Base-by-base conservation (phyloP, 176 grass and related monocot genomes). In the Paspalum notatum region DNA sequence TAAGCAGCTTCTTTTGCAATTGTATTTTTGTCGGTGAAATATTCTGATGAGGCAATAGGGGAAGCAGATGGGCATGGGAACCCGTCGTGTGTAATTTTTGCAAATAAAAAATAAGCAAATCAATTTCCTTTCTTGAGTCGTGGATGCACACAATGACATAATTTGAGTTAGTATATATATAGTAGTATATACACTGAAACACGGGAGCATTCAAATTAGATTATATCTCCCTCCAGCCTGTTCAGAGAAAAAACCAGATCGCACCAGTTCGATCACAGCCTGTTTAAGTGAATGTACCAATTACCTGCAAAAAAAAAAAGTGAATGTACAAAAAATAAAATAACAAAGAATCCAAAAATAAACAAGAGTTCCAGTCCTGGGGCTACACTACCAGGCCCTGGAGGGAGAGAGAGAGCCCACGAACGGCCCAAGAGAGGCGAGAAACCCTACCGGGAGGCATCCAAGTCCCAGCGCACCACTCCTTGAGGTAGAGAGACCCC, bases 401-500 rank as follows among this genome's bases (percentile, higher is more conserved):
- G 4, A 44, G 32, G 3, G 32, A 32, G 32, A 32, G 32, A 32
- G 32, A 32, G 1, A 81, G 87, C 50, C 83, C 87, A 72, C 0
- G 3, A 79, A 45, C 59, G 68, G 86, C 75, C 81, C 75, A 50
- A 0, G 0, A 0, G 37, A 12, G 17, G 7, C 32, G 9, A 55
- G 78, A 85, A 82, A 89, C 83, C 87, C 87, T 85, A 89, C 87
- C 62, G 45, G 40, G 40, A 32, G 50, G 37, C 44, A 2, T 59
- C 75, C 13, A 61, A 1, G 60, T 21, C 42, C 14, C 63, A 57
- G 17, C 76, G 40, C 78, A 37, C 50, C 57, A 47, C 76, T 21
- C 44, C 47, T 25, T 21, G 40, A 12, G 25, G 12, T 15, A 15
- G 9, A 1, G 5, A 12, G 53, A 15, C 13, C 62, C 80, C 57